Base-by-base conservation (phyloP, 169 alveolate species). In the Plasmodium falciparum region DNA sequence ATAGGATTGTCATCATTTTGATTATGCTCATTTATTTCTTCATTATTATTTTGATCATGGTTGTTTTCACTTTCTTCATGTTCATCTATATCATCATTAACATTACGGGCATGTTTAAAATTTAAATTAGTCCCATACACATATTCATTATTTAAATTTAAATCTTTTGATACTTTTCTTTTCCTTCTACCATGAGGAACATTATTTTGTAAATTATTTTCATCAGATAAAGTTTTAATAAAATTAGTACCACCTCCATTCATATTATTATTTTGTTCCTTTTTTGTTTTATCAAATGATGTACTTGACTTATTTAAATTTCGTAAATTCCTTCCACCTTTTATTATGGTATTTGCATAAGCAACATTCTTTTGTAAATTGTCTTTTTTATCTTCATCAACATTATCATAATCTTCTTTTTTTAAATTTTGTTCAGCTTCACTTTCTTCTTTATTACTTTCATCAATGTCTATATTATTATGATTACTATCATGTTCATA, bases 321-420 rank as follows among this genome's bases (percentile, higher is more conserved):
- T 24, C 89, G 26, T 20, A 76, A 54, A 20, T 63, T 11, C 69
- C 89, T 20, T 22, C 89, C 89, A 3, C 76, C 76, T 59, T 74
- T 75, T 13, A 75, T 29, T 33, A 43, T 17, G 63, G 78, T 65
- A n/a, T 8, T 59, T 52, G 62, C n/a, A 52, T 52, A 52, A 0
- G 62, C 12, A 52, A n/a, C 22, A 7, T 8, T 15, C 50, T 3
- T 12, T n/a, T 11, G 75, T 29, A n/a, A 8, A 1, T 5, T 39
- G 9, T 39, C 47, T 39, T 17, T 15, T 22, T 7, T 13, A 24
- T 61, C 70, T 17, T 22, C 45, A 13, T 61, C 45, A 15, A 5
- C 20, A 61, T 11, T 22, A 13, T 61, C 70, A 9, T 11, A 15
- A 0, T 61, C 39, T 11, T 61, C 12, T 61, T 61, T 61, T 11